phyloP scores from a whole-genome alignment of 2,329 filamentous ascomycete species.

The Sarocladiaceae sp. region DNA sequence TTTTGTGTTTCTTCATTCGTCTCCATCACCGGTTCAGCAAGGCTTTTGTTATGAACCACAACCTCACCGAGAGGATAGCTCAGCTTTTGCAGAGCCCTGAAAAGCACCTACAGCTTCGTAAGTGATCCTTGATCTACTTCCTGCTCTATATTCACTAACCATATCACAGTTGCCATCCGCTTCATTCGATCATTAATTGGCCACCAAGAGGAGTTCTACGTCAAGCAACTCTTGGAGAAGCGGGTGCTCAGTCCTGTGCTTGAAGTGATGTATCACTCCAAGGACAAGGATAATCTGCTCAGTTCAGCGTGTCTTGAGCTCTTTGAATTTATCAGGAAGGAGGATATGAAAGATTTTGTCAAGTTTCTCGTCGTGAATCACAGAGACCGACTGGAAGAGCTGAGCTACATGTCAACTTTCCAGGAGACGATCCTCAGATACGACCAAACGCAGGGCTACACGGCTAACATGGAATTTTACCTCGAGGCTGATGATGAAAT shows the following conservation, averaged over 20 bases:
- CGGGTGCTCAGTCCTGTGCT: conserved; percentile 78
- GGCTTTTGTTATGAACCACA: conserved; percentile 76
- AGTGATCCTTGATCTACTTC: conserved; percentile 21
- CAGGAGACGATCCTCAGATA: conserved; percentile 67
- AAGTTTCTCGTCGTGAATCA: conserved; percentile 80
- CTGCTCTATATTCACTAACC: background rate
- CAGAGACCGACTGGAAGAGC: conserved; percentile 65
- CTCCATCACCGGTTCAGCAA: conserved; percentile 84
- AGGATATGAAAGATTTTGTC: conserved; percentile 74
- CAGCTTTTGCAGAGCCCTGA: conserved; percentile 78
- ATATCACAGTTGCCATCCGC: conserved; percentile 67
- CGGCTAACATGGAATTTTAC: conserved; percentile 62
- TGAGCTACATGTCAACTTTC: conserved; percentile 84
- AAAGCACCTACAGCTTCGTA: conserved; percentile 88
- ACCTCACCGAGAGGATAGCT: conserved; percentile 69
- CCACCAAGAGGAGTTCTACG: conserved; percentile 86
- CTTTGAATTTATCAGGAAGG: conserved; percentile 83
- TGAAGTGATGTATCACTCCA: conserved; percentile 73
- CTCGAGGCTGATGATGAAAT: conserved; percentile 62
- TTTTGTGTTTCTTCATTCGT: conserved; percentile 87
- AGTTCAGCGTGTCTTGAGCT: conserved; percentile 92
- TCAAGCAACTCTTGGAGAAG: conserved; percentile 75
- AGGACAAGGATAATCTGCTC: conserved; percentile 87
- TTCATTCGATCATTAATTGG: conserved; percentile 85
- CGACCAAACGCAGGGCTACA: conserved; percentile 69